Conservation (phyloP, 2,329 filamentous ascomycete species). For the Pseudocercospora pini-densiflorae region DNA sequence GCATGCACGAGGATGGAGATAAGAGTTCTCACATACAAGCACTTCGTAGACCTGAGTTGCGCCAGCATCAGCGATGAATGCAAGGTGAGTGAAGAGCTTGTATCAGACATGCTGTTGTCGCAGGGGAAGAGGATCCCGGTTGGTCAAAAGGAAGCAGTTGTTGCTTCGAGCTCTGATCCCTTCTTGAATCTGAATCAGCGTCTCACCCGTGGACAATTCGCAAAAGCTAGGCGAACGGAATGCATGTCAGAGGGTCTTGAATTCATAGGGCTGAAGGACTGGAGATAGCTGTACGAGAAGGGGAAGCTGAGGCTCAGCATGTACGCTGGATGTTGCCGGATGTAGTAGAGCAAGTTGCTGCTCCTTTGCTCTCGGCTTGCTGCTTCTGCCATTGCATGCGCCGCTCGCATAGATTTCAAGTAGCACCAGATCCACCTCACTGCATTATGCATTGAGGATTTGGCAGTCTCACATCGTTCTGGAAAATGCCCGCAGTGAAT, state of each 20-base stretch:
- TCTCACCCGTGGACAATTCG: background rate
- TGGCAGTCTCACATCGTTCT: background rate
- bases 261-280: conserved; percentile 1
- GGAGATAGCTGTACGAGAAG: background rate
- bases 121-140: background rate
- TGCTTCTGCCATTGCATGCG: background rate
- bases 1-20: conserved; percentile 1
- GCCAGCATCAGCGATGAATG: conserved; percentile 4
- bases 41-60: background rate
- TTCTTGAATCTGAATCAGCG: background rate
- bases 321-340: background rate
- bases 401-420: background rate
- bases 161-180: background rate
- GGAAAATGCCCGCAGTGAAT: conserved; percentile 6
- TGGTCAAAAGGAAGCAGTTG: background rate
- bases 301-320: background rate
- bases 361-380: background rate
- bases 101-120: background rate
- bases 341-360: background rate
- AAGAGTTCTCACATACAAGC: background rate
- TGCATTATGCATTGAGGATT: conserved; percentile 2
- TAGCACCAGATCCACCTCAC: background rate
- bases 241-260: background rate
- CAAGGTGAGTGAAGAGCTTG: background rate
- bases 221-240: background rate